Evolutionary conservation across 1,139 yeast genomes (phyloP).

Genomic region (Candida tunisiensis): DNA sequence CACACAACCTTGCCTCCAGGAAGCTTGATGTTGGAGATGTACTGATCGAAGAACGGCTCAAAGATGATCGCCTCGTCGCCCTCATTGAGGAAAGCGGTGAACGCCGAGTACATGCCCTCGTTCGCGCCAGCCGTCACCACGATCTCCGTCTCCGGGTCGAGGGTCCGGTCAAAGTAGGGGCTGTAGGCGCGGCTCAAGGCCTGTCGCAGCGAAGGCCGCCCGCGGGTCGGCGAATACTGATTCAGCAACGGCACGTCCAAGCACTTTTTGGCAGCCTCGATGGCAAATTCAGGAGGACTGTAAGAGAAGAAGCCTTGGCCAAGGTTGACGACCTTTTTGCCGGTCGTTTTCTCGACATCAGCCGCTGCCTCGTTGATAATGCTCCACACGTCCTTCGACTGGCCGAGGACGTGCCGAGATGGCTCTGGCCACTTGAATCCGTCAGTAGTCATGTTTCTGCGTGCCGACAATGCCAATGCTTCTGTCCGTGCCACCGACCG

Average conservation of each 20-base stretch:
- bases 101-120: slow-evolving; percentile 77
- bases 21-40: slow-evolving; percentile 82
- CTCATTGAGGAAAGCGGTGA: slow-evolving; percentile 67
- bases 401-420: slow-evolving; percentile 9
- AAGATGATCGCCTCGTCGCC: slow-evolving; percentile 97
- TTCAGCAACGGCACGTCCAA: slow-evolving; percentile 56
- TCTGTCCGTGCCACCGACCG: no score
- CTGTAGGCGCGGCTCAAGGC: slow-evolving; percentile 60
- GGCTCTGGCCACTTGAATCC: slow-evolving; percentile 6
- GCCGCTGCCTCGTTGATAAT: slow-evolving; percentile 93
- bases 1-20: slow-evolving; percentile 85
- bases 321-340: slow-evolving; percentile 62
- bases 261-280: slow-evolving; percentile 67
- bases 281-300: slow-evolving; percentile 82
- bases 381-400: slow-evolving; percentile 76
- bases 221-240: slow-evolving; percentile 86
- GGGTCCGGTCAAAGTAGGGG: slow-evolving; percentile 41
- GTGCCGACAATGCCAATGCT: no score
- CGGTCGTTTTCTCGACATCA: slow-evolving; percentile 44
- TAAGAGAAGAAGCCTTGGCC: slow-evolving; percentile 98
- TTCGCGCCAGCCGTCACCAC: slow-evolving; percentile 93
- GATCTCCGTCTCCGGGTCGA: slow-evolving; percentile 43
- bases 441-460: slow-evolving; percentile 1
- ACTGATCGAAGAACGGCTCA: slow-evolving; percentile 95
- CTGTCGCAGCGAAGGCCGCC: slow-evolving; percentile 58